Percentiles rank a stretch among this genome's conserved stretches.
These are phyloP conservation scores for Myxozyma melibiosi DNA, from an alignment of 805 yeast genomes.

Conservation along the genomic window DNA sequence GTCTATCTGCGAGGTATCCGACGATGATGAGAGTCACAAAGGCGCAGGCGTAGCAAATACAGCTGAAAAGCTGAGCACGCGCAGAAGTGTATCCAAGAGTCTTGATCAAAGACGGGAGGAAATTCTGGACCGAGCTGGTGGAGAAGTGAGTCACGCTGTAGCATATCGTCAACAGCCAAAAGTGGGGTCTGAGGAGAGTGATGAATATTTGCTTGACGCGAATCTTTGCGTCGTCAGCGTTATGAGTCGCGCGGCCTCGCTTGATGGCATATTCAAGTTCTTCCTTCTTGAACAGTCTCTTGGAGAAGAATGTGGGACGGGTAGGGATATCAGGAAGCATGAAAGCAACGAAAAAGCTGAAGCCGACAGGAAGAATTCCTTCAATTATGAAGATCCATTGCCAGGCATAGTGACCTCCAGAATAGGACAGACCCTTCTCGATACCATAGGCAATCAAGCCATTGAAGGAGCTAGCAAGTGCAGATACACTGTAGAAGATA, in stretches of 20 bases:
- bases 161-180: constrained; percentile 2
- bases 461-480: constrained; percentile 53
- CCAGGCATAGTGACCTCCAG: constrained; percentile 52
- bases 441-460: constrained; percentile 61
- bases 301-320: not conserved
- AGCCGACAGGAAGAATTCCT: constrained; percentile 41
- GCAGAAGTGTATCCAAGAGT: constrained; percentile 67
- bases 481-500: constrained; percentile 52
- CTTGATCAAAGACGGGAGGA: constrained; percentile 65
- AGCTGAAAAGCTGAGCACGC: constrained; percentile 74
- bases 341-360: constrained; percentile 1
- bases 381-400: constrained; percentile 59
- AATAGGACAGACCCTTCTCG: constrained; percentile 47
- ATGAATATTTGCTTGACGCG: not conserved
- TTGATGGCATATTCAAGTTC: constrained; percentile 4
- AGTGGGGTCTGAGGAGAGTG: not conserved
- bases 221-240: constrained; percentile 7
- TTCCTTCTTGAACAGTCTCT: not conserved
- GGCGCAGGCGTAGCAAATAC: constrained; percentile 80
- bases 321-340: constrained; percentile 4
- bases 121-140: constrained; percentile 35
- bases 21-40: constrained; percentile 63
- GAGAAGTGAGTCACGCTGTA: constrained; percentile 6
- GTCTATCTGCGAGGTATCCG: constrained; percentile 64
- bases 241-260: constrained; percentile 9